These are phyloP conservation scores for Zygosaccharomyces bisporus DNA, from an alignment of 805 yeast species.

Conservation along the genomic window DNA sequence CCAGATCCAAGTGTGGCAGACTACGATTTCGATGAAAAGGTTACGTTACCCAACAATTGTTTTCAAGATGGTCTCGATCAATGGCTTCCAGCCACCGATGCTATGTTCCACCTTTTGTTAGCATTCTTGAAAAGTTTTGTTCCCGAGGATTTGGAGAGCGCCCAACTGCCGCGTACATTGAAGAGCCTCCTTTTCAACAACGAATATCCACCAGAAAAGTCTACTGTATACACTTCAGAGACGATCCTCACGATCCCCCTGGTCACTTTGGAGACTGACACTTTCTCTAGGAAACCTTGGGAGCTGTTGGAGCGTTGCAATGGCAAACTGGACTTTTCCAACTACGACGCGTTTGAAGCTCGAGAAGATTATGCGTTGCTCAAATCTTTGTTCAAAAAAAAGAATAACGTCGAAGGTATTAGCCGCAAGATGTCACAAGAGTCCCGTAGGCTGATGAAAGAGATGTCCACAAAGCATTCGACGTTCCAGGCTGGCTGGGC, in stretches of 20 bases:
- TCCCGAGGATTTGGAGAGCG: constrained; percentile 54
- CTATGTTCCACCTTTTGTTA: constrained; percentile 73
- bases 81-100: constrained; percentile 82
- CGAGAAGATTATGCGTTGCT: constrained; percentile 74
- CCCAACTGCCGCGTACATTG: constrained; percentile 57
- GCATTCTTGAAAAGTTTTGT: constrained; percentile 77
- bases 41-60: constrained; percentile 29
- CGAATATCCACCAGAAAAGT: constrained; percentile 69
- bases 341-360: constrained; percentile 64
- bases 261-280: constrained; percentile 50
- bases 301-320: constrained; percentile 60
- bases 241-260: constrained; percentile 57
- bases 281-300: constrained; percentile 44
- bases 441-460: constrained; percentile 53
- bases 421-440: constrained; percentile 67
- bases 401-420: constrained; percentile 48
- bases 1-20: constrained; percentile 29
- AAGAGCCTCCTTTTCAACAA: constrained; percentile 61
- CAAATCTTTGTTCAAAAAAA: constrained; percentile 63
- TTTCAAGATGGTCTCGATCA: constrained; percentile 68
- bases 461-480: constrained; percentile 39
- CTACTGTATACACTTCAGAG: constrained; percentile 37
- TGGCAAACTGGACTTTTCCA: constrained; percentile 61
- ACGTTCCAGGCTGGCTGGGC: constrained; percentile 44
- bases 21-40: constrained; percentile 22